Base-by-base conservation (phyloP, 768 basidiomycete genomes). In the Grammothele lineata region DNA sequence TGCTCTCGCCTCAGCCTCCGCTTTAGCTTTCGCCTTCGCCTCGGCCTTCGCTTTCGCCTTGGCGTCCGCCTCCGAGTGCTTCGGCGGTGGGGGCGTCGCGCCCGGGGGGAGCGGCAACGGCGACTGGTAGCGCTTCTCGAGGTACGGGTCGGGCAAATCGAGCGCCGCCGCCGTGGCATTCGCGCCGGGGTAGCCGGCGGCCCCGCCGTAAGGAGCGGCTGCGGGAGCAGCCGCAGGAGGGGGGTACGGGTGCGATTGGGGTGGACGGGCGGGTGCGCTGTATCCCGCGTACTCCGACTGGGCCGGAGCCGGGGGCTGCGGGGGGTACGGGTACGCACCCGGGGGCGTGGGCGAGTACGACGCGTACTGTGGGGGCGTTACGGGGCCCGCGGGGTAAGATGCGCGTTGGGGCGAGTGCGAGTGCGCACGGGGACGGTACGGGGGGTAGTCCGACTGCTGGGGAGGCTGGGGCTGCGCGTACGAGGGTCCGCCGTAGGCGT, bases 51-150 rank as follows among this genome's bases (percentile, higher is more conserved):
- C 24, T 27, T 41, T 30, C 48, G 45, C 40, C 14, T 30, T 30
- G 8, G 27, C 27, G 27, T 7, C 27, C 8, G 27, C 27, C 27
- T 30, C 27, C 12, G 23, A 18, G 26, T 34, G 46, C 32, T 24
- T 36, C 4, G 50, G 41, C 21, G 35, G 36, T 1, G 36, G 50
- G 15, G 19, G 40, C 12, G 37, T 22, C 11, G 53, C 49, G 14
- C 50, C 59, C 45, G 53, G 43, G 12, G 80, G 81, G 8, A 81
- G 67, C 3, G 80, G 79, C 14, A 82, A 63, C 14, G 81, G 78
- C 0, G 73, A 65, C 37, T 73, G 70, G 59, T 83, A 83, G 17
- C 80, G 73, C 18, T 61, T 62, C 30, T 66, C 59, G 8, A 73
- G 63, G 53, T 75, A 70, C 22, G 73, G 70, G 53, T 76, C 75